Evolutionary conservation across 306 rosid genomes (phyloP), one percentile per base, ranked within the genome.

Genomic region (Vicia villosa): DNA sequence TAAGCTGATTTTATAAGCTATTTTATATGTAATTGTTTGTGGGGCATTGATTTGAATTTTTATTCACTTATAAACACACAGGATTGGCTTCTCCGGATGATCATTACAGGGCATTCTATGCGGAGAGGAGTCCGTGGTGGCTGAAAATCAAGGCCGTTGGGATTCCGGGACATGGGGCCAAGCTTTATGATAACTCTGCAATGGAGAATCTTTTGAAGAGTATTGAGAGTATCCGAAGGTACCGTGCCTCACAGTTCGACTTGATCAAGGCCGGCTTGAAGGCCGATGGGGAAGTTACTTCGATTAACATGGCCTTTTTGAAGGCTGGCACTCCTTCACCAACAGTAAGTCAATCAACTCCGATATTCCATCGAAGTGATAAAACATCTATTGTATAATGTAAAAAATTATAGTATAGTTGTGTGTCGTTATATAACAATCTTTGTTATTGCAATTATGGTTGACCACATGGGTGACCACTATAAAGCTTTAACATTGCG

Each of bases 281-380:
- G 85, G 86, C 82, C 0, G 95, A 94, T 45, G 97, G 96, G 16
- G 96, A 94, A 52, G 96, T 84, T 32, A 69, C 85, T 69, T 94
- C 97, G 7, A 86, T 94, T 74, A 94, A 94, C 74, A 83, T 90
- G 91, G 97, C 15, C 19, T 94, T 81, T 68, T 73, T 94, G 76
- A 94, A 94, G 83, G 89, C 96, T 36, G 98, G 98, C 70, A 87
- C 95, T 6, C 98, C 91, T 0, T 69, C 95, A 76, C 98, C 96
- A 20, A 85, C 89, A n/a, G 97, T 94, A 78, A 80, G 96, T 82
- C 70, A 38, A 66, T 78, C 63, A 21, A 20, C 30, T 15, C 16
- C 42, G 15, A 17, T 52, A 52, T 10, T 52, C 30, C 32, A 51
- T 21, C 58, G 5, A 52, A 52, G 21, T 4, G 15, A 5, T 41